Evolutionary conservation across 805 yeast genomes (phyloP), one percentile per base, ranked within the genome.

Genomic region (Candida glaebosa): DNA sequence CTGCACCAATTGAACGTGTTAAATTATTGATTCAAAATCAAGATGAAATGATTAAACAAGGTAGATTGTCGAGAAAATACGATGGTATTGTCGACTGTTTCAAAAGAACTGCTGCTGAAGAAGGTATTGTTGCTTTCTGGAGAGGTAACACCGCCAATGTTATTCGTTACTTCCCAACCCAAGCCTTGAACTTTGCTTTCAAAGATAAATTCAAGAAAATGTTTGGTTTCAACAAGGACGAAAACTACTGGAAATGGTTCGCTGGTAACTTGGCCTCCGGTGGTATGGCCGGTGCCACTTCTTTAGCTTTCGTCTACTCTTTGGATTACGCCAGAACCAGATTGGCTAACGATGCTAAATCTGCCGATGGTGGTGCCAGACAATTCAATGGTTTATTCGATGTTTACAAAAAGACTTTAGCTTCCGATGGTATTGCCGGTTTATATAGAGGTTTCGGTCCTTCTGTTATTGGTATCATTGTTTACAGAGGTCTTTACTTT

Each of bases 71-170:
- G 57, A 78, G 67, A 63, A 82, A 77, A 69, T 89, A 90, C 83
- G 81, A 74, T 56, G 97, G 97, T 86, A 90, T 89, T 54, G 74
- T 59, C 51, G 97, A 89, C 67, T 87, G 96, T 78, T 89, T 90
- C 95, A 81, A 68, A 63, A 86, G 96, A 81, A 90, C 97, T 58
- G 84, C 90, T 54, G 84, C 86, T 58, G 87, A 84, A 58, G 97
- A 89, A 79, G 97, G 97, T 82, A 63, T 86, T 52, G 78, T 74
- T 56, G 75, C 97, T 52, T 88, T 89, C 91, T 89, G 97, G 97
- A 85, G 96, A 85, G 97, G 97, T 82, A 89, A 89, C 90, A 90
- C 96, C 55, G 97, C 97, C 64, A 89, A 89, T 76, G 97, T 89
- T 69, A 84, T 89, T 78, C 87, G 97, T 81, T 89, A 90, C 83